Conservation (phyloP, 2,329 filamentous ascomycete genomes). For the Aspergillus sp. region DNA sequence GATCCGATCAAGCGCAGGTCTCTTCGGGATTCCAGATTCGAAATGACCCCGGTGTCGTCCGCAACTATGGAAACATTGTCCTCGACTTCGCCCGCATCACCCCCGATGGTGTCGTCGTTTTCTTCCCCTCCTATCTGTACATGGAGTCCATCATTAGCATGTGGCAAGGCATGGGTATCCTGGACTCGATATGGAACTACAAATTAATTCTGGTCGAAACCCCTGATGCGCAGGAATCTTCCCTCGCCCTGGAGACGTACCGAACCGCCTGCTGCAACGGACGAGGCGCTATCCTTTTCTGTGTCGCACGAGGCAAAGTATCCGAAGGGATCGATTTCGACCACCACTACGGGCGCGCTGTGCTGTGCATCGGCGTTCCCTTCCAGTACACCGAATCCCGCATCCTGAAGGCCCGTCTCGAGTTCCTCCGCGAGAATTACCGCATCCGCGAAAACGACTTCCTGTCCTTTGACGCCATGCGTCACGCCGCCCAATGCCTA, state of each 20-base stretch:
- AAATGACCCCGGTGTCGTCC: conserved; percentile 93
- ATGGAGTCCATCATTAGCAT: conserved; percentile 99
- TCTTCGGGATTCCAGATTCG: conserved; percentile 93
- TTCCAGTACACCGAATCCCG: conserved; percentile 99
- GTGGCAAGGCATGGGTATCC: conserved; percentile 98
- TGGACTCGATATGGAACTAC: conserved; percentile 98
- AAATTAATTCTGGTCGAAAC: conserved; percentile 98
- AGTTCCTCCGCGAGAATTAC: conserved; percentile 96
- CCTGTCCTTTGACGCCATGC: conserved; percentile 97
- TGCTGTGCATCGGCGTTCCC: conserved; percentile 93
- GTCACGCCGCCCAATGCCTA: conserved; percentile 95
- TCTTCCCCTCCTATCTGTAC: conserved; percentile 97
- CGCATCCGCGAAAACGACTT: conserved; percentile 97
- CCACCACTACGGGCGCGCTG: conserved; percentile 94
- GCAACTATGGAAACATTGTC: conserved; percentile 90
- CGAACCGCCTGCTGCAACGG: conserved; percentile 97
- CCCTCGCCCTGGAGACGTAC: conserved; percentile 91
- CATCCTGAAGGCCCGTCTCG: conserved; percentile 90
- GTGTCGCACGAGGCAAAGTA: conserved; percentile 95
- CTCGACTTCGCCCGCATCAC: conserved; percentile 96
- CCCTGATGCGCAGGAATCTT: conserved; percentile 94
- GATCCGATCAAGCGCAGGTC: conserved; percentile 88
- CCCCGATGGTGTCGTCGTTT: conserved; percentile 96
- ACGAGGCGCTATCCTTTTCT: conserved; percentile 86
- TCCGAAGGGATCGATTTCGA: conserved; percentile 99